Conservation (phyloP, 2,329 filamentous ascomycete species). For the Fusarium citri region DNA sequence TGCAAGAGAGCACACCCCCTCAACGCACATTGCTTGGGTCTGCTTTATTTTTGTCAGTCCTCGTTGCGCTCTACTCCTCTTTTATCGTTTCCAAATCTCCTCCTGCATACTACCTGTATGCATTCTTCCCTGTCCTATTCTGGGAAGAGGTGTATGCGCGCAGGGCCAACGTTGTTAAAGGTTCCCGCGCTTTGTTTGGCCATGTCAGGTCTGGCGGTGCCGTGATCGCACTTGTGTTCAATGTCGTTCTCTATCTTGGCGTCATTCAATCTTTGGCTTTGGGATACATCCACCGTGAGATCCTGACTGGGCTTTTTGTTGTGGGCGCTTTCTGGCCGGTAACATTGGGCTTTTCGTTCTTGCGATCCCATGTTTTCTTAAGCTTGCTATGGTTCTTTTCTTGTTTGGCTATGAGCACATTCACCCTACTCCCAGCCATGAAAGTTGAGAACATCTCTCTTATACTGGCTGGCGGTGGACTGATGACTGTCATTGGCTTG, state of each 20-base stretch:
- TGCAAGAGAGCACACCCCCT: conserved; percentile 75
- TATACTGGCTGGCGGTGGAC: conserved; percentile 81
- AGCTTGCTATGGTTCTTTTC: conserved; percentile 78
- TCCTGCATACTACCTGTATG: conserved; percentile 88
- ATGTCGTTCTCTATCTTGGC: conserved; percentile 74
- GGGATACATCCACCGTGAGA: conserved; percentile 90
- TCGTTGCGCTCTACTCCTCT: conserved; percentile 81
- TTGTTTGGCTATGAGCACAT: conserved; percentile 86
- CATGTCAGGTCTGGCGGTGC: conserved; percentile 72
- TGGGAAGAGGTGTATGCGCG: conserved; percentile 95
- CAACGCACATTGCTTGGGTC: conserved; percentile 70
- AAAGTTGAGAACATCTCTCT: conserved; percentile 82
- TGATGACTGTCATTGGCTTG: conserved; percentile 82
- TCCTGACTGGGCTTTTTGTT: conserved; percentile 84
- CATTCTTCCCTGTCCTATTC: conserved; percentile 91
- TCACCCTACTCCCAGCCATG: conserved; percentile 87
- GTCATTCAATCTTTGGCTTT: conserved; percentile 86
- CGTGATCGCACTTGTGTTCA: conserved; percentile 69
- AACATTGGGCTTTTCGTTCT: conserved; percentile 78
- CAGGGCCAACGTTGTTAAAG: conserved; percentile 74
- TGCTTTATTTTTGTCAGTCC: conserved; percentile 77
- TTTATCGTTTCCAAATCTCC: conserved; percentile 85
- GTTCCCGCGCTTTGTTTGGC: conserved; percentile 74
- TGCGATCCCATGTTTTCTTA: conserved; percentile 73
- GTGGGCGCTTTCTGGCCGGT: conserved; percentile 82